Base-by-base conservation (phyloP, 805 yeast species). In the Metschnikowia cubensis region DNA sequence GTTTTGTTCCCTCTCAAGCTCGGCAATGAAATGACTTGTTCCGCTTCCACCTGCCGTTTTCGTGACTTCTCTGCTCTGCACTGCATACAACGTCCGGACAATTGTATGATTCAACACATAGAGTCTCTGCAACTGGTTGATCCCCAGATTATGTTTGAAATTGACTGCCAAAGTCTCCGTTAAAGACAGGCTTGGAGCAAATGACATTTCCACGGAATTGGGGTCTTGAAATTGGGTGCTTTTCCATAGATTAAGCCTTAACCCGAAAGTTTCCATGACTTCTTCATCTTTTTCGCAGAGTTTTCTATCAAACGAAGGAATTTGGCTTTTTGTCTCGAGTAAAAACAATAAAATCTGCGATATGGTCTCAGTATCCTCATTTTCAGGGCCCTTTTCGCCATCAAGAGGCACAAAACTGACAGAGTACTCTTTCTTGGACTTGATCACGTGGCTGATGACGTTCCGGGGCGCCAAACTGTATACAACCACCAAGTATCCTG, bases 31-130 rank as follows among this genome's bases (percentile, higher is more conserved):
- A 14, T 36, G 50, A 36, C 40, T 45, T 35, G 49, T 21, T n/a
- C 41, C 39, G 10, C 44, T 39, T 15, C 33, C 41, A 6, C 50
- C 37, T 5, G 45, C 43, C n/a, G 35, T 31, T 21, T 36, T 36
- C 17, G 34, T 35, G 22, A 20, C 35, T 14, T 49, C n/a, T 10
- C 29, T 39, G 18, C 51, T 42, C 10, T 35, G 53, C 8, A 66
- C 51, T 3, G 65, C 45, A 15, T 54, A 53, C 14, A 59, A 39
- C 25, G 46, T 35, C 33, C 20, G 14, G 22, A 43, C 35, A 6
- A 64, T 38, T 6, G 61, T 54, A 13, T 54, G 22, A 50, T 69
- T 66, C 32, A 66, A 51, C 29, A 60, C 61, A 35, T 51, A 63
- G 10, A 54, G 42, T 3, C 47, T 42, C 44, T 70, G 74, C 37